A percentile compares a stretch with the other conserved stretches of the same genome.
Evolutionary conservation across 2,329 filamentous ascomycete species (phyloP).

Genomic region (Grosmannia clavigera): DNA sequence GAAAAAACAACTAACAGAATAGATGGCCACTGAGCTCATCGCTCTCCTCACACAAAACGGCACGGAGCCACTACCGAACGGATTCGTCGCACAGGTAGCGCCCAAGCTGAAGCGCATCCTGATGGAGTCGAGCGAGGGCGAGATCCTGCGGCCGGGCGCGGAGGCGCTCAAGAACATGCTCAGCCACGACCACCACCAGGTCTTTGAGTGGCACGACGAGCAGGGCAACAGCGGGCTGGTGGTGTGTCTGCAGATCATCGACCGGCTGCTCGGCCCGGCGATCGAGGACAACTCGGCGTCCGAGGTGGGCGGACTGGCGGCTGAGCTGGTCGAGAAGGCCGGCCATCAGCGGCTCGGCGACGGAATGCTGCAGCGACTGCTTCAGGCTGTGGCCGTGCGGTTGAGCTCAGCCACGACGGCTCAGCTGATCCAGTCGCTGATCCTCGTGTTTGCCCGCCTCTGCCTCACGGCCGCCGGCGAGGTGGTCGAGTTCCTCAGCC

Average conservation of each 20-base stretch:
- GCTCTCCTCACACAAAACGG: constrained; percentile 71
- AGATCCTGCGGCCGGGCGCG: constrained; percentile 76
- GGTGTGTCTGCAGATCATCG: constrained; percentile 81
- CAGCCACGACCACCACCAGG: constrained; percentile 76
- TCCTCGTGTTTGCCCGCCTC: constrained; percentile 85
- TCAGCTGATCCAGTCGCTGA: constrained; percentile 88
- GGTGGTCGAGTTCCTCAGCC: constrained; percentile 81
- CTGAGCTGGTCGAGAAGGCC: constrained; percentile 90
- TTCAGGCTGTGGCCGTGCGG: constrained; percentile 77
- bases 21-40: constrained; percentile 69
- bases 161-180: constrained; percentile 83
- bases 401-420: constrained; percentile 73
- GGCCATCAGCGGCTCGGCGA: constrained; percentile 83
- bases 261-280: constrained; percentile 68
- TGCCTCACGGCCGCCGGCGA: constrained; percentile 76
- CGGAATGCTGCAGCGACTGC: constrained; percentile 66
- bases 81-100: constrained; percentile 74
- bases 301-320: constrained; percentile 90
- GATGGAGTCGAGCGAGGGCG: constrained; percentile 73
- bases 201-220: constrained; percentile 76
- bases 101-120: constrained; percentile 78
- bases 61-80: constrained; percentile 70
- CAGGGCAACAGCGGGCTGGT: constrained; percentile 74
- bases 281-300: constrained; percentile 91
- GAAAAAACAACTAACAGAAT: not conserved